Percentiles rank a stretch among this genome's conserved stretches.
These are phyloP conservation scores for Pseudotulostoma volvatum DNA, from an alignment of 495 filamentous ascomycete species.

Conservation along the genomic window DNA sequence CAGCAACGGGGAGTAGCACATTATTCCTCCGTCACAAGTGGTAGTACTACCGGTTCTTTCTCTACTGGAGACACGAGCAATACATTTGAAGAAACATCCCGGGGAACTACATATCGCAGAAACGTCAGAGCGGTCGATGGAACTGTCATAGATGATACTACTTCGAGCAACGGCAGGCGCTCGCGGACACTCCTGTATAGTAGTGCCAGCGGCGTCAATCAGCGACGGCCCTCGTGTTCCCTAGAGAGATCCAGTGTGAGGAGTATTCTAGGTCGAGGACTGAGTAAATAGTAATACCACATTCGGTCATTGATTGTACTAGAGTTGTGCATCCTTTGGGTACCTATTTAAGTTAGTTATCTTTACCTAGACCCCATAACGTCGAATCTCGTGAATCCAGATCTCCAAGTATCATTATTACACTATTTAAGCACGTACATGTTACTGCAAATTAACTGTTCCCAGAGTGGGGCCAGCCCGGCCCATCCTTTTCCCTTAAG, in stretches of 20 bases:
- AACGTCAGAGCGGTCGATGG: constrained; percentile 36
- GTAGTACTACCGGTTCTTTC: constrained; percentile 9
- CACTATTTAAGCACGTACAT: no score
- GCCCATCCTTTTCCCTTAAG: no score
- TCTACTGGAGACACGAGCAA: constrained; percentile 17
- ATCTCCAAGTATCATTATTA: no score
- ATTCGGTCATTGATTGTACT: background rate
- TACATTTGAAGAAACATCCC: constrained; percentile 12
- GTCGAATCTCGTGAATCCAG: no score
- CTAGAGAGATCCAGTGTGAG: constrained; percentile 1
- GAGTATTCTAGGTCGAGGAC: constrained; percentile 4
- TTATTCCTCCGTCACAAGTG: constrained; percentile 10
- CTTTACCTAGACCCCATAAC: no score
- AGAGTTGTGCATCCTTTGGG: no score
- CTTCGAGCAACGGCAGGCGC: background rate
- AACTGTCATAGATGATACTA: constrained; percentile 23
- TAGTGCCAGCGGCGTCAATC: no score
- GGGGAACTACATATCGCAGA: constrained; percentile 27
- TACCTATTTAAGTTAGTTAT: no score
- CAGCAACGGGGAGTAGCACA: constrained; percentile 17
- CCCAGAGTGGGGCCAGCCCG: no score
- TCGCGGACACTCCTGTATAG: background rate
- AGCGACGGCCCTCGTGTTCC: no score
- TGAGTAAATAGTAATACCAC: background rate
- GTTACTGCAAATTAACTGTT: no score